Conservation (phyloP, 2,329 filamentous ascomycete genomes). For the Chaetomium strumarium region DNA sequence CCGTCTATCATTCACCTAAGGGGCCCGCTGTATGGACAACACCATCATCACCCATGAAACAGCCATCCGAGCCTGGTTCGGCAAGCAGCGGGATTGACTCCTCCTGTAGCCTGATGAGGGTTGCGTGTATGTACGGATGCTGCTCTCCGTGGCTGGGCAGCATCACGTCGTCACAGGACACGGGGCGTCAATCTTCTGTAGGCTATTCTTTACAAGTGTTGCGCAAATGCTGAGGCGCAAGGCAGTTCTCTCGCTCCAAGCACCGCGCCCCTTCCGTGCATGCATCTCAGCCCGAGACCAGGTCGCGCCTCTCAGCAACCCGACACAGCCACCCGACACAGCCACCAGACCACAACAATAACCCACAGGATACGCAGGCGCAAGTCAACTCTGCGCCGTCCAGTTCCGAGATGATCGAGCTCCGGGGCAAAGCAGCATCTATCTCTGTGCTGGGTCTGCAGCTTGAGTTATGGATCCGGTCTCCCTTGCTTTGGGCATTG, state of each 20-base stretch:
- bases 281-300: too few relatives aligned
- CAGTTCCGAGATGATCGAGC: too few relatives aligned
- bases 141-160: slow-evolving; percentile 5
- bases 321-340: too few relatives aligned
- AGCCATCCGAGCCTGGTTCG: background rate
- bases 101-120: background rate
- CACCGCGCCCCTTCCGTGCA: too few relatives aligned
- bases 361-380: background rate
- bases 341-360: too few relatives aligned
- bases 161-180: background rate
- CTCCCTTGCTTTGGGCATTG: background rate
- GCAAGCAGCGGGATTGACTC: background rate
- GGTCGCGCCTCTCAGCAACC: too few relatives aligned
- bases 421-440: too few relatives aligned
- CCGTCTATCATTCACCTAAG: too few relatives aligned
- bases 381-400: too few relatives aligned
- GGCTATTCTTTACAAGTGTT: background rate
- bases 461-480: background rate
- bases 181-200: background rate
- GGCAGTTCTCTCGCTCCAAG: background rate
- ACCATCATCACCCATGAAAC: too few relatives aligned
- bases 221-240: background rate
- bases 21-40: too few relatives aligned
- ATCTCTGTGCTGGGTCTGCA: too few relatives aligned
- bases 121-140: slow-evolving; percentile 2